Conservation (phyloP, 768 basidiomycete species). For the Leccinellum rugosiceps region DNA sequence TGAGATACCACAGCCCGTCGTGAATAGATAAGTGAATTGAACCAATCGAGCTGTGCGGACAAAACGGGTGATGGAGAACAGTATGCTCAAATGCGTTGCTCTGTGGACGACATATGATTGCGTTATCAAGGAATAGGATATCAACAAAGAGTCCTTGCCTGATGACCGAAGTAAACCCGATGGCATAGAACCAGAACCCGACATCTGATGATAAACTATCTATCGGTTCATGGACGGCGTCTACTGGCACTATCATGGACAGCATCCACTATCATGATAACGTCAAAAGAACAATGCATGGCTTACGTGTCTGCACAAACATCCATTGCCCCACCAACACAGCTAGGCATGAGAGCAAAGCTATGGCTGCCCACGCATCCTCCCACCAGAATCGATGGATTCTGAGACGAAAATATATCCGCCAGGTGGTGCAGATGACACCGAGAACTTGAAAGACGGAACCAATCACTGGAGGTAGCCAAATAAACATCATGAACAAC, state of each 20-base stretch:
- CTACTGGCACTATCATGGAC: no score
- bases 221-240: neutral
- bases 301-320: slow-evolving; percentile 1
- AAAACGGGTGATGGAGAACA: slow-evolving; percentile 17
- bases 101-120: neutral
- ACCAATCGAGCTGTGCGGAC: neutral
- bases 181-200: slow-evolving; percentile 4
- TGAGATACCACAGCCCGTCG: neutral
- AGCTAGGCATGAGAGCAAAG: slow-evolving; percentile 4
- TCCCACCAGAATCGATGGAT: slow-evolving; percentile 19
- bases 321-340: slow-evolving; percentile 9
- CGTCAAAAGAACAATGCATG: neutral
- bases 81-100: slow-evolving; percentile 11
- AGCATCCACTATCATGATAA: neutral
- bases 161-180: slow-evolving; percentile 4
- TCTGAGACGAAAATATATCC: slow-evolving; percentile 13
- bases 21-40: neutral
- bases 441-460: neutral
- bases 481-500: neutral
- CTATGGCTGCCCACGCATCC: slow-evolving; percentile 13
- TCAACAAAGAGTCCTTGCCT: neutral
- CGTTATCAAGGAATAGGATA: neutral
- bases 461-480: neutral
- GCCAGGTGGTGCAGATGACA: slow-evolving; percentile 8
- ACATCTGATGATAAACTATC: neutral